These are phyloP conservation scores for Leccinum brunneo-olivaceum DNA, from an alignment of 1,284 basidiomycete species.

Conservation along the genomic window DNA sequence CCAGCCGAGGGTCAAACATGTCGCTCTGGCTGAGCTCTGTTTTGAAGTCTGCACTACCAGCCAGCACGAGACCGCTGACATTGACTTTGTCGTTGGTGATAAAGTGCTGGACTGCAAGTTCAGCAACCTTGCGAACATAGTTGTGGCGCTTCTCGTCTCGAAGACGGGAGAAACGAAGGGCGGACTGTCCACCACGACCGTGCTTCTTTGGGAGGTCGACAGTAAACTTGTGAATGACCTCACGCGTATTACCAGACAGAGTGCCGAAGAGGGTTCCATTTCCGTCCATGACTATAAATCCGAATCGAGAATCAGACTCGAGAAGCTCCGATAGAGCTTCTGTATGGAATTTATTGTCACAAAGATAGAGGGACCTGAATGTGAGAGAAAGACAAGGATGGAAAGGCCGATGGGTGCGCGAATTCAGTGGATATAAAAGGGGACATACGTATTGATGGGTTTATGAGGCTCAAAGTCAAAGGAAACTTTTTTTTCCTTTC, in stretches of 20 bases:
- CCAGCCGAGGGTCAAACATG: slow-evolving; percentile 89
- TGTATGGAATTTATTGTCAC: slow-evolving; percentile 99
- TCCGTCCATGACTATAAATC: slow-evolving; percentile 99
- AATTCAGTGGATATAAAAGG: slow-evolving; percentile 1
- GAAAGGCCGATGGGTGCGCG: slow-evolving; percentile 5
- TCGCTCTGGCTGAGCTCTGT: slow-evolving; percentile 95
- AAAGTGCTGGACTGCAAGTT: slow-evolving; percentile 95
- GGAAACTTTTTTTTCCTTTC: slow-evolving; percentile 97
- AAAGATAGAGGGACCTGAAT: slow-evolving; percentile 88
- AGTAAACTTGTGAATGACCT: slow-evolving; percentile 96
- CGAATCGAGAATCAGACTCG: slow-evolving; percentile 96
- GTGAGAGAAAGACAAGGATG: slow-evolving; percentile 2
- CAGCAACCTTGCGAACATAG: slow-evolving; percentile 98
- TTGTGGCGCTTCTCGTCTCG: slow-evolving; percentile 99
- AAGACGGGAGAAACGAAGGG: slow-evolving; percentile 98
- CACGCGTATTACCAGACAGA: slow-evolving; percentile 94
- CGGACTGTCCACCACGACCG: slow-evolving; percentile 99
- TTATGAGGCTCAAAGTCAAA: slow-evolving; percentile 98
- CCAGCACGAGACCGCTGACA: slow-evolving; percentile 93
- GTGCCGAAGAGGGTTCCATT: slow-evolving; percentile 96
- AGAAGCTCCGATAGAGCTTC: slow-evolving; percentile 95
- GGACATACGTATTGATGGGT: slow-evolving; percentile 91
- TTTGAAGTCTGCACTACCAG: slow-evolving; percentile 98
- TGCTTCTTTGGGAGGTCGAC: slow-evolving; percentile 99
- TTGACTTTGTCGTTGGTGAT: slow-evolving; percentile 99